Evolutionary conservation across 192 early-diverging fungal species (phyloP), one percentile per base, ranked within the genome.

Genomic region (Entrophospora sp.): DNA sequence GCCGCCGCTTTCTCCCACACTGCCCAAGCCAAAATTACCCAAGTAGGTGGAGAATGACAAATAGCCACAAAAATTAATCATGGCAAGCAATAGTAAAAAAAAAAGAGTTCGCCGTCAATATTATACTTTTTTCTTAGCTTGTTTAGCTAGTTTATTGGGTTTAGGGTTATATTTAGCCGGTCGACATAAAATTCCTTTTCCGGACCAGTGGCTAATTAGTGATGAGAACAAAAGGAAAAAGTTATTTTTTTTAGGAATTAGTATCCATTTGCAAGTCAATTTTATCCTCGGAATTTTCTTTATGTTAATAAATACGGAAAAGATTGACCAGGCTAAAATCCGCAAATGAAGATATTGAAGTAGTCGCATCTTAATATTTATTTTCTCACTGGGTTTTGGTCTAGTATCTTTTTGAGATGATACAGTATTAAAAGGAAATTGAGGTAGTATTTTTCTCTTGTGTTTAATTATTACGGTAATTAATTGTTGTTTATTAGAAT

Each of bases 401-500:
- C 35, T 58, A 18, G 7, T 32, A 6, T 3, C 0, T 34, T 58
- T 35, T 27, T 58, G 55, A 58, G 6, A 37, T 1, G 35, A 58
- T 16, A 16, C 35, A 4, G 8, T 9, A 16, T 2, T 2, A 32
- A 31, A 58, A 31, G 30, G 12, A 18, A 31, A 8, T 35, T 2
- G 0, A 0, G 30, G 55, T 3, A 31, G 25, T 14, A 31, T 58
- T 58, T 35, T 35, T 4, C 30, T 58, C 30, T 58, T 58, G 16
- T 12, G 55, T 58, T 58, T 58, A 58, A 58, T 58, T 58, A 35
- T 58, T 58, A 58, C 55, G n/a, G 55, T 58, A 5, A 58, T 58
- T 58, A 58, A 58, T 58, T 34, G 28, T 34, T 58, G 55, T 37
- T 36, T 58, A 13, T 16, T 58, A 34, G 55, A 58, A 58, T 34